These are phyloP conservation scores for Kwoniella shivajii DNA, from an alignment of 1,284 basidiomycete species.

Conservation along the genomic window DNA sequence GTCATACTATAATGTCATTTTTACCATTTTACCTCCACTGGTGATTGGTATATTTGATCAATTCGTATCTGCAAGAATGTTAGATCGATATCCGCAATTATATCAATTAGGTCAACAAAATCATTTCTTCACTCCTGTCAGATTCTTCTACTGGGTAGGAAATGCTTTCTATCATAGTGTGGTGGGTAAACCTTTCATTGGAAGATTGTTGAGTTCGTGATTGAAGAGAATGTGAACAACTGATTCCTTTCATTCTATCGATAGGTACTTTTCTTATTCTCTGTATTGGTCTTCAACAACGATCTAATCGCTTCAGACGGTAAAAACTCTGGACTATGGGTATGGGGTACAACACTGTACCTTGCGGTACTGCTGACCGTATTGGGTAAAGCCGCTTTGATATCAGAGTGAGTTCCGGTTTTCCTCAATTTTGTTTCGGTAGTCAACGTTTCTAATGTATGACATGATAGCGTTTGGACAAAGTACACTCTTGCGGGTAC, in stretches of 20 bases:
- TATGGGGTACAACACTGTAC: slow-evolving; percentile 96
- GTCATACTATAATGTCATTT: slow-evolving; percentile 88
- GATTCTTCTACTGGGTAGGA: slow-evolving; percentile 93
- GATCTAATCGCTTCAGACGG: slow-evolving; percentile 81
- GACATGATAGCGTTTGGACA: slow-evolving; percentile 80
- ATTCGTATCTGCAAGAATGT: slow-evolving; percentile 92
- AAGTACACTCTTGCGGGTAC: slow-evolving; percentile 92
- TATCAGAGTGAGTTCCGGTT: slow-evolving; percentile 78
- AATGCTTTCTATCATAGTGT: slow-evolving; percentile 94
- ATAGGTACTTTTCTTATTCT: slow-evolving; percentile 83
- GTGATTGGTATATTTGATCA: slow-evolving; percentile 98
- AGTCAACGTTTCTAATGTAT: neutral
- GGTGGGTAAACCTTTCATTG: slow-evolving; percentile 58
- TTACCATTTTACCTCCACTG: slow-evolving; percentile 91
- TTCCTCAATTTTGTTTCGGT: neutral
- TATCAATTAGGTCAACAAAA: slow-evolving; percentile 92
- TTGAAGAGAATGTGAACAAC: neutral
- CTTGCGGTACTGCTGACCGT: slow-evolving; percentile 91
- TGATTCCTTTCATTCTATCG: neutral
- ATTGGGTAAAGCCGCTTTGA: slow-evolving; percentile 92
- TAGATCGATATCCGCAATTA: slow-evolving; percentile 96
- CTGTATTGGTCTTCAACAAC: slow-evolving; percentile 87
- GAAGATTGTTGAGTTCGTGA: neutral
- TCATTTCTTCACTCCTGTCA: slow-evolving; percentile 84
- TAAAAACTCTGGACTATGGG: slow-evolving; percentile 88